These are phyloP conservation scores for Aspergillus hiratsukae DNA, from an alignment of 2,329 filamentous ascomycete species.

Conservation along the genomic window DNA sequence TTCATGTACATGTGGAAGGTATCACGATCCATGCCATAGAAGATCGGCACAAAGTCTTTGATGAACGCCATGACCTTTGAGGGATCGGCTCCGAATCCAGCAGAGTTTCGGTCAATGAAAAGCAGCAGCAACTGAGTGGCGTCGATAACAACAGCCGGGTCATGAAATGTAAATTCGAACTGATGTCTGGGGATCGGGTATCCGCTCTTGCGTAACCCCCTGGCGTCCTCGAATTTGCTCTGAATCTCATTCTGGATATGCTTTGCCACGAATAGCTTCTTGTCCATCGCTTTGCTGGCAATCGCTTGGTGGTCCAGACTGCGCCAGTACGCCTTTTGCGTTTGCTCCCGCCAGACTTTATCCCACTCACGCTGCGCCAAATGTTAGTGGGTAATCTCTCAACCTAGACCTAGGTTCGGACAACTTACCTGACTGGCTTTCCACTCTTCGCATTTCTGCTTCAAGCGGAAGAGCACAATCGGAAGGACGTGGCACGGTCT, in stretches of 20 bases:
- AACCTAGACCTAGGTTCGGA: background rate
- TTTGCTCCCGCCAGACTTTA: slow-evolving; percentile 96
- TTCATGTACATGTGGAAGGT: slow-evolving; percentile 62
- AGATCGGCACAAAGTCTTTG: slow-evolving; percentile 68
- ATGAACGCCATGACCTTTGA: slow-evolving; percentile 71
- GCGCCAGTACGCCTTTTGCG: slow-evolving; percentile 89
- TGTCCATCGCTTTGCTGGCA: slow-evolving; percentile 80
- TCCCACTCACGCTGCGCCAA: slow-evolving; percentile 79
- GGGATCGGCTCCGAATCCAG: slow-evolving; percentile 58
- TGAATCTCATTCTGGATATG: slow-evolving; percentile 86
- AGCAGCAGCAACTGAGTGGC: slow-evolving; percentile 45
- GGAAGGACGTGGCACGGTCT: slow-evolving; percentile 84
- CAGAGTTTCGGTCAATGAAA: slow-evolving; percentile 45
- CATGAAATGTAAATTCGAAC: slow-evolving; percentile 68
- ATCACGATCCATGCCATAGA: slow-evolving; percentile 72
- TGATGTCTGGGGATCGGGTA: slow-evolving; percentile 64
- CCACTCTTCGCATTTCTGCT: slow-evolving; percentile 97
- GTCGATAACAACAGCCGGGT: slow-evolving; percentile 61
- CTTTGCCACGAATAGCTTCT: slow-evolving; percentile 85
- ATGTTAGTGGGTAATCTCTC: slow-evolving; percentile 1
- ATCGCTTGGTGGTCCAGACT: slow-evolving; percentile 96
- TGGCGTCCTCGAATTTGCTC: slow-evolving; percentile 86
- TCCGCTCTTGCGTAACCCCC: slow-evolving; percentile 62
- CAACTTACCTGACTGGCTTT: slow-evolving; percentile 69
- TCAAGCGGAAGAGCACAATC: slow-evolving; percentile 79